These are phyloP conservation scores for Saxispiralis lemnorum DNA, from an alignment of 495 filamentous ascomycete species.

Conservation along the genomic window DNA sequence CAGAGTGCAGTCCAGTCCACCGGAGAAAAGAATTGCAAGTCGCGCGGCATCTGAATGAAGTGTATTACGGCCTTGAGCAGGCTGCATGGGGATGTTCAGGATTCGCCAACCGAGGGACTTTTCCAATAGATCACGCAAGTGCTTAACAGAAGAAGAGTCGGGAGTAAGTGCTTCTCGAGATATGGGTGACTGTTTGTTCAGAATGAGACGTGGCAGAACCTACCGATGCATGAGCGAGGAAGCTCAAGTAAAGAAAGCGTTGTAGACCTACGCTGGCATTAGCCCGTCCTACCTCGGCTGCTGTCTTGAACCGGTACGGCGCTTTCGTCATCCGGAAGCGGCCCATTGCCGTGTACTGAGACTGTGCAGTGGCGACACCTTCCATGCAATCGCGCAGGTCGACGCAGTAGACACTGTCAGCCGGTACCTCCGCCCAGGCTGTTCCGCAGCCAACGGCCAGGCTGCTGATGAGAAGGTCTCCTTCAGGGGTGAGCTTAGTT, in stretches of 20 bases:
- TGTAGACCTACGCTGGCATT: not conserved
- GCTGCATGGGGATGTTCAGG: conserved; percentile 45
- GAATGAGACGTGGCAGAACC: conserved; percentile 12
- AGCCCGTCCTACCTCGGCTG: not conserved
- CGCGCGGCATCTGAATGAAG: conserved; percentile 22
- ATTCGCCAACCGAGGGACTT: conserved; percentile 50
- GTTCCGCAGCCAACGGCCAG: conserved; percentile 37
- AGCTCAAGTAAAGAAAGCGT: not conserved
- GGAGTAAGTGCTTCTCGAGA: conserved; percentile 24
- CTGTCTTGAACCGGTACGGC: not conserved
- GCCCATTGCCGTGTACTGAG: not conserved
- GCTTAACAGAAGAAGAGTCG: conserved; percentile 35
- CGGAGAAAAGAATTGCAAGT: conserved; percentile 79
- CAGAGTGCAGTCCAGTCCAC: conserved; percentile 81
- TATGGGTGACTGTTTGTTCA: conserved; percentile 15
- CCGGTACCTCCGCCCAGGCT: conserved; percentile 63
- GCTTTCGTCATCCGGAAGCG: not conserved
- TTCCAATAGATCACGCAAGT: conserved; percentile 39
- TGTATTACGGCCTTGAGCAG: conserved; percentile 15
- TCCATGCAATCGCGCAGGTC: conserved; percentile 26
- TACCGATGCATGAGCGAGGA: conserved; percentile 12
- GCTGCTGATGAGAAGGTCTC: conserved; percentile 53
- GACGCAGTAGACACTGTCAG: conserved; percentile 56
- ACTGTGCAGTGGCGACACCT: not conserved
- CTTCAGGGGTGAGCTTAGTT: conserved; percentile 27